phyloP scores from a whole-genome alignment of 371 early-diverging fungal genomes.

The Sporodiniella umbellata region DNA sequence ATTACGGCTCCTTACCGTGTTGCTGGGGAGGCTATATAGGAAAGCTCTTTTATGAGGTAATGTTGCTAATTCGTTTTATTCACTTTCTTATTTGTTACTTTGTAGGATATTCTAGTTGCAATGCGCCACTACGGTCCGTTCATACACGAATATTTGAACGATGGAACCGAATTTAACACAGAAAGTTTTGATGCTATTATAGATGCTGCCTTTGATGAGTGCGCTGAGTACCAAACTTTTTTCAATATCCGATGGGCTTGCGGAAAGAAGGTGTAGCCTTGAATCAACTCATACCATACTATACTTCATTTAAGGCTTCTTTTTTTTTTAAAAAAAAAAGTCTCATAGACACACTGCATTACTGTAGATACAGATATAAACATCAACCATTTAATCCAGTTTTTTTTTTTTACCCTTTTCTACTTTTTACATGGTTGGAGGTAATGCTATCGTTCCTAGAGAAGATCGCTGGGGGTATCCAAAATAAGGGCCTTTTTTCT shows the following conservation, averaged over 20 bases:
- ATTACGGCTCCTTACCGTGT: conserved; percentile 36
- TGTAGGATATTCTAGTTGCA: conserved; percentile 14
- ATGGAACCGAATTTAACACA: conserved; percentile 18
- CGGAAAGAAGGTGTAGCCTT: conserved; percentile 26
- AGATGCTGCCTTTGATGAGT: conserved; percentile 43
- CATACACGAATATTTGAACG: conserved; percentile 14
- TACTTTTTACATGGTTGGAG: too few species aligned
- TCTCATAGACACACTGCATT: too few species aligned
- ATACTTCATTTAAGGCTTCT: too few species aligned
- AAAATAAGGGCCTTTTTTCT: too few species aligned
- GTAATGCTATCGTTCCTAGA: too few species aligned
- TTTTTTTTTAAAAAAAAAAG: too few species aligned
- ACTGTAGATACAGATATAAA: too few species aligned
- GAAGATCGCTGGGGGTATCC: too few species aligned
- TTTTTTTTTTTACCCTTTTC: too few species aligned
- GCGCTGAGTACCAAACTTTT: conserved; percentile 38
- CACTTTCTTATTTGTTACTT: not conserved
- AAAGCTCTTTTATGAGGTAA: conserved; percentile 39
- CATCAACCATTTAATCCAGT: too few species aligned
- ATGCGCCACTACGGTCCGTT: conserved; percentile 18
- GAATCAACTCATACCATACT: too few species aligned
- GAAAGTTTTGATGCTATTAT: conserved; percentile 19
- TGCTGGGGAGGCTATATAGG: conserved; percentile 47
- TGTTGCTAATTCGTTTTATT: not conserved
- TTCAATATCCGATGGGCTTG: conserved; percentile 35